Base-by-base conservation (phyloP, 306 rosid genomes). In the Albizia julibrissin region DNA sequence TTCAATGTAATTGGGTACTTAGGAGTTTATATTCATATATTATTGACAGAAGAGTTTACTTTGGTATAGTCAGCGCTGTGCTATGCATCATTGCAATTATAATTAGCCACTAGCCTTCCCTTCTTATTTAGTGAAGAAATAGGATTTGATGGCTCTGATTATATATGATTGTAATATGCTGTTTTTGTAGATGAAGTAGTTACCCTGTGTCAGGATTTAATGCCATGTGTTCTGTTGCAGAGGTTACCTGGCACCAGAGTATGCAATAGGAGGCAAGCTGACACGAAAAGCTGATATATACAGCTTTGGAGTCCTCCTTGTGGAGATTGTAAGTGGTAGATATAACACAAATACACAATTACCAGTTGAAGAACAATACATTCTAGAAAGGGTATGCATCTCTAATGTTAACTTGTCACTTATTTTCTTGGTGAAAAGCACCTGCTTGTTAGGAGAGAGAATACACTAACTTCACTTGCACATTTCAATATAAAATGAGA, bases 181-280 rank as follows among this genome's bases (percentile, higher is more conserved):
- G 31, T 21, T 52, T n/a, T 74, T 61, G 34, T 39, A 7, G 10
- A 33, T 18, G 8, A 18, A 58, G 71, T 73, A 14, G 39, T 64
- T 77, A 69, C 40, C 22, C 44, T 43, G 22, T 77, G 6, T 77
- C 81, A 27, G 78, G 74, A 80, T 29, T 66, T 64, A 80, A 19
- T 24, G 65, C 27, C 80, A 26, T 61, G 49, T 85, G 37, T 84
- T 72, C 75, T 77, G 75, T 88, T 87, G 77, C 80, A 95, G 99
- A 84, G 99, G 99, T 74, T 95, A 95, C 87, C 77, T 95, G 84
- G 99, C 99, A 27, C 99, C 99, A 4, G 99, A 95, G 78, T 95
- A 95, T 67, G 99, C 99, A 16, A 89, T 95, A 47, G 83, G 94
- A 81, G 99, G 99, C 37, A 97, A 91, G 78, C 83, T 95, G 74